phyloP scores from a whole-genome alignment of 495 filamentous ascomycete genomes.

The Hyaloscypha variabilis region DNA sequence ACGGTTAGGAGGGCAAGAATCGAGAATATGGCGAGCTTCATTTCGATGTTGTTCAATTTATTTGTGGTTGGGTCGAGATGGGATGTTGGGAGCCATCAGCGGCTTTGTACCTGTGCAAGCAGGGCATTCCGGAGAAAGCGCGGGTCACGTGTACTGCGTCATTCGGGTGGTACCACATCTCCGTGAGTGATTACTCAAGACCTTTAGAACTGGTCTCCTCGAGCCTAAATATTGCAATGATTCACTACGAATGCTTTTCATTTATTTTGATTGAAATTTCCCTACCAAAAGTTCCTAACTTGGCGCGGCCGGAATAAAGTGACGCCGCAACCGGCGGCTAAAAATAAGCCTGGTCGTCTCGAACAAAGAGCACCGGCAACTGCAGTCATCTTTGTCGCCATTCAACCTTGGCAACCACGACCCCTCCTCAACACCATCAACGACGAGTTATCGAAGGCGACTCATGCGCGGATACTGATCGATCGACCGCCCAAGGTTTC shows the following conservation, averaged over 20 bases:
- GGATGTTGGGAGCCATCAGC: not conserved
- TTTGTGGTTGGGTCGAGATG: not conserved
- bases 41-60: not conserved
- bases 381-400: not conserved
- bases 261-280: not conserved
- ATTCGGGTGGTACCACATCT: not conserved
- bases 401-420: not conserved
- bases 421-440: not conserved
- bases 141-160: not conserved
- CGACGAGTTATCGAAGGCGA: not conserved
- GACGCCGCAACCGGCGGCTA: not conserved
- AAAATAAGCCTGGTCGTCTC: not conserved
- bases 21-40: slow-evolving; percentile 40
- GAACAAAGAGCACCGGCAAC: not conserved
- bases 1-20: slow-evolving; percentile 56
- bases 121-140: not conserved
- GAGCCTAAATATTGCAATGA: not conserved
- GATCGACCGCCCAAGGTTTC: not conserved
- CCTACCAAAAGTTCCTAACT: not conserved
- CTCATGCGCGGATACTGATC: not conserved
- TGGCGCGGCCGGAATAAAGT: slow-evolving; percentile 2
- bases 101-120: not conserved
- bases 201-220: not conserved
- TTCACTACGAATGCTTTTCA: not conserved
- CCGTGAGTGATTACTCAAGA: not conserved